Conservation (phyloP, 2,329 filamentous ascomycete species). For the Herpotrichia juniperi region DNA sequence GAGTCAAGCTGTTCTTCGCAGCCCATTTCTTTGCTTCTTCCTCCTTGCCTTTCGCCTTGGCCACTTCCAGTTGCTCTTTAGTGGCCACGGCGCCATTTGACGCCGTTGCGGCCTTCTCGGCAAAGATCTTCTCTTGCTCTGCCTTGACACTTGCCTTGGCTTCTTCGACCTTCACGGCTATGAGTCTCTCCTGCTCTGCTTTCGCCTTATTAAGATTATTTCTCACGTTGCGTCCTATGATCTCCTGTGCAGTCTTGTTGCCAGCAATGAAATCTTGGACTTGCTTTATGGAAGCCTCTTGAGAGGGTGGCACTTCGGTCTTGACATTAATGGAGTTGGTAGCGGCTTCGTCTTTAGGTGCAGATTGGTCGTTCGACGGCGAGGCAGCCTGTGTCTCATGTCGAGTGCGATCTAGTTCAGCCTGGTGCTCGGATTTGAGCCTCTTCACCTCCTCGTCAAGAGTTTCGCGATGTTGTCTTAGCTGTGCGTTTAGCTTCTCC, state of each 20-base stretch:
- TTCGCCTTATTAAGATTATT: constrained; percentile 10
- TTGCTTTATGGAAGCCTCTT: background rate
- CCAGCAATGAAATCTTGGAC: constrained; percentile 54
- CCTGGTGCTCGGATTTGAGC: constrained; percentile 35
- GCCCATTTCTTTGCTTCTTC: constrained; percentile 62
- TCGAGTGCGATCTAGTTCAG: constrained; percentile 44
- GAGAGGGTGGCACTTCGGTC: background rate
- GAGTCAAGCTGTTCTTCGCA: constrained; percentile 75
- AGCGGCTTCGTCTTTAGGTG: background rate
- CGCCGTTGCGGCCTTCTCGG: constrained; percentile 46
- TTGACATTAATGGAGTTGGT: constrained; percentile 6
- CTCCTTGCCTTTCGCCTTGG: constrained; percentile 44
- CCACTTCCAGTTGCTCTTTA: constrained; percentile 7
- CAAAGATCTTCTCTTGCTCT: constrained; percentile 23
- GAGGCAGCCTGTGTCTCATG: constrained; percentile 13
- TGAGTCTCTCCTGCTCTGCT: constrained; percentile 14
- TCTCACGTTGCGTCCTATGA: constrained; percentile 48
- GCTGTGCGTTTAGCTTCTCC: constrained; percentile 60
- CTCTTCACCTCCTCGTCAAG: constrained; percentile 52
- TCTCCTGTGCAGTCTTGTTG: constrained; percentile 46
- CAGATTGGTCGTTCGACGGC: background rate
- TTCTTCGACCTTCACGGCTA: constrained; percentile 18
- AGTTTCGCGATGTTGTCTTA: constrained; percentile 54
- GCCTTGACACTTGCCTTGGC: constrained; percentile 14
- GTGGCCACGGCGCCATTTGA: background rate